phyloP scores from a whole-genome alignment of 495 filamentous ascomycete species.

The Xylaria venustula region DNA sequence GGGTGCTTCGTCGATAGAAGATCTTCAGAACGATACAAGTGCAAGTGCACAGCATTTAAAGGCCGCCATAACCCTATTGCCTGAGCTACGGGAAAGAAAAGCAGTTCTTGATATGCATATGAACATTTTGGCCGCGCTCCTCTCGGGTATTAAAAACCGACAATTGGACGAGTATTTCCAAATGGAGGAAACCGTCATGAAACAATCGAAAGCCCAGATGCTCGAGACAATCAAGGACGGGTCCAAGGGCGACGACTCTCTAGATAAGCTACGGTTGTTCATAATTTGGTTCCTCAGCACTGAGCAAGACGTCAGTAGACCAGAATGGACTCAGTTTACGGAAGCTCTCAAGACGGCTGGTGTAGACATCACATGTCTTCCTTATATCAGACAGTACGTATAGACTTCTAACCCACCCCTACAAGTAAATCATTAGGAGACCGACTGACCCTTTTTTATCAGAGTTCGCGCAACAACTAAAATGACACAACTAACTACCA shows the following conservation, averaged over 20 bases:
- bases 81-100: constrained; percentile 90
- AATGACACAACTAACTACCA: constrained; percentile 97
- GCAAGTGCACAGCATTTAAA: constrained; percentile 92
- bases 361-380: constrained; percentile 69
- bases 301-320: constrained; percentile 78
- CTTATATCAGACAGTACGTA: constrained; percentile 79
- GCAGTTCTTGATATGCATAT: constrained; percentile 96
- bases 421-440: neutral
- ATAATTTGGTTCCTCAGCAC: constrained; percentile 98
- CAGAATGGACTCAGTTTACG: constrained; percentile 84
- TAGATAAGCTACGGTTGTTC: constrained; percentile 89
- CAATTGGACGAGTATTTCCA: constrained; percentile 97
- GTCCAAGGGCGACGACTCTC: constrained; percentile 76
- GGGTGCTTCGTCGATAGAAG: constrained; percentile 88
- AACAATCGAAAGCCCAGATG: constrained; percentile 87
- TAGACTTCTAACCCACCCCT: neutral
- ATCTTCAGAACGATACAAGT: constrained; percentile 84
- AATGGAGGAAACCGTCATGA: constrained; percentile 89
- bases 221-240: constrained; percentile 80
- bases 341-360: constrained; percentile 75
- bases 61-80: constrained; percentile 87
- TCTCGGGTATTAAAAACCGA: constrained; percentile 89
- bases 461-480: constrained; percentile 93
- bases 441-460: constrained; percentile 34
- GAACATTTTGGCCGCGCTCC: constrained; percentile 87